Percentiles rank a stretch among this genome's conserved stretches.
Conservation (phyloP, 1,139 yeast genomes). For the Schizosaccharomyces versatilis region DNA sequence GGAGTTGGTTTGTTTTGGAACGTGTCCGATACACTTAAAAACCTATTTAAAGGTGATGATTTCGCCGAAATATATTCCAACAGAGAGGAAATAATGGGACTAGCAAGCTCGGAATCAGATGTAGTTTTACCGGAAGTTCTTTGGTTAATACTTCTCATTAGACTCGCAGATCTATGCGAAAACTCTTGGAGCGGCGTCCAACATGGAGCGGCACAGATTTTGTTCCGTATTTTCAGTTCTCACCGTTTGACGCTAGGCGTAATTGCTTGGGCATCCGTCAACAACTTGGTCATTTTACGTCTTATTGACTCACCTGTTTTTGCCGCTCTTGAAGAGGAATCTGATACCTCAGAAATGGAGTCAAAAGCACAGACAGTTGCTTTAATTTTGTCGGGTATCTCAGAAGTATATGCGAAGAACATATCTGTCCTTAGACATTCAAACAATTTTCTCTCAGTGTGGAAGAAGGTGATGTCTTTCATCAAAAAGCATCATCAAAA, state of each 20-base stretch:
- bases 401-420: neutral
- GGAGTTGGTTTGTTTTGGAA: slow-evolving; percentile 1
- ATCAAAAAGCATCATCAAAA: neutral
- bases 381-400: neutral
- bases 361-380: neutral
- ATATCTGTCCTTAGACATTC: neutral
- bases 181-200: neutral
- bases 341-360: neutral
- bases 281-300: neutral
- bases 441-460: neutral
- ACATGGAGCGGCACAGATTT: neutral
- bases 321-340: neutral
- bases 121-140: neutral
- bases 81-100: neutral
- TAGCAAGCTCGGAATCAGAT: neutral
- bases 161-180: neutral
- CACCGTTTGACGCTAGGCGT: neutral
- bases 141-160: neutral
- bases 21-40: slow-evolving; percentile 1
- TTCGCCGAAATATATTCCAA: neutral
- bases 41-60: neutral
- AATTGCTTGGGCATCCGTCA: neutral
- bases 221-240: neutral
- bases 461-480: neutral
- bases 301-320: neutral